A percentile compares a stretch with the other conserved stretches of the same genome.
These are phyloP conservation scores for Hippophae tibetana DNA, from an alignment of 306 rosid species.

Conservation along the genomic window DNA sequence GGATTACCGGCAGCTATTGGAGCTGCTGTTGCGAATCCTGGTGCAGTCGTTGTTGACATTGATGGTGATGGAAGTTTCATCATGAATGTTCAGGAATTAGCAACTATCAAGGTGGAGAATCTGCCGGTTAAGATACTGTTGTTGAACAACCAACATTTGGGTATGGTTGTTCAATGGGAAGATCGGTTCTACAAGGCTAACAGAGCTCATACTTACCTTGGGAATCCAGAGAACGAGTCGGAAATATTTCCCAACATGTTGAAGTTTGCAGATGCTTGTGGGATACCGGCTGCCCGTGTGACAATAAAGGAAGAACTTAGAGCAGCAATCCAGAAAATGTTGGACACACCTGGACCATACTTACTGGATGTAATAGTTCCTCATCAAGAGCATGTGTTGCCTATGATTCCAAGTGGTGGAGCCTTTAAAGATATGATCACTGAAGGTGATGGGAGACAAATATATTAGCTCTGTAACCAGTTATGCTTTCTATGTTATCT, in stretches of 20 bases:
- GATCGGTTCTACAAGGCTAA: slow-evolving; percentile 84
- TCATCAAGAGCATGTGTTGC: slow-evolving; percentile 92
- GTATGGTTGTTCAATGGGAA: slow-evolving; percentile 97
- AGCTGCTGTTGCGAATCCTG: slow-evolving; percentile 81
- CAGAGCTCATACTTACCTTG: slow-evolving; percentile 73
- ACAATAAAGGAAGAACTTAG: slow-evolving; percentile 49
- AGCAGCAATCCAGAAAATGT: slow-evolving; percentile 69
- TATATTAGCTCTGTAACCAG: slow-evolving; percentile 23
- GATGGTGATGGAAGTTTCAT: slow-evolving; percentile 92
- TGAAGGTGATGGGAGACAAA: slow-evolving; percentile 77
- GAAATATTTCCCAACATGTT: slow-evolving; percentile 79
- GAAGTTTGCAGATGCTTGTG: slow-evolving; percentile 77
- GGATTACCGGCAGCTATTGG: slow-evolving; percentile 93
- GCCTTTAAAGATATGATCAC: slow-evolving; percentile 82
- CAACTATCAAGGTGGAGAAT: slow-evolving; percentile 63
- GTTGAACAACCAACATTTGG: slow-evolving; percentile 87
- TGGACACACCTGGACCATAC: slow-evolving; percentile 84
- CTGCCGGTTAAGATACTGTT: slow-evolving; percentile 68
- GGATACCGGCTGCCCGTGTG: slow-evolving; percentile 67
- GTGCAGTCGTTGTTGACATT: slow-evolving; percentile 56
- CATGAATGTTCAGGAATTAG: slow-evolving; percentile 88
- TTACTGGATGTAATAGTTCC: slow-evolving; percentile 81
- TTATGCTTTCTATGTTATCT: slow-evolving; percentile 1
- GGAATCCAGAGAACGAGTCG: slow-evolving; percentile 50
- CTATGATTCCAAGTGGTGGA: slow-evolving; percentile 90